A percentile compares a stretch with the other conserved stretches of the same genome.
Conservation (phyloP, 1,139 yeast genomes). For the Yamadazyma triangularis region DNA sequence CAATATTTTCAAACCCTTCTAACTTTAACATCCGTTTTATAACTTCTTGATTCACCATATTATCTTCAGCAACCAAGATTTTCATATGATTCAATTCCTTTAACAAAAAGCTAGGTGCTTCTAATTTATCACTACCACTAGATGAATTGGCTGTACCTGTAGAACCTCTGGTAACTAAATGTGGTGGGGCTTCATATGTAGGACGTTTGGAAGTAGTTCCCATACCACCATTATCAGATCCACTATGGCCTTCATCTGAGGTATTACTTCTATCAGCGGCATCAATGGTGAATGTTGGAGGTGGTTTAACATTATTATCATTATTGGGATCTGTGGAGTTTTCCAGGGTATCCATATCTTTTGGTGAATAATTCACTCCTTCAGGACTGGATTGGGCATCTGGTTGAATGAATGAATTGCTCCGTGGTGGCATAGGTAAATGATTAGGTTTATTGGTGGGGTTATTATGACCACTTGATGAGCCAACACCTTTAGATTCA, state of each 20-base stretch:
- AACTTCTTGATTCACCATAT: slow-evolving; percentile 86
- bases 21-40: slow-evolving; percentile 76
- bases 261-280: slow-evolving; percentile 1
- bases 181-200: slow-evolving; percentile 37
- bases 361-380: not conserved
- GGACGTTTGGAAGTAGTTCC: slow-evolving; percentile 2
- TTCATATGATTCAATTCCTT: slow-evolving; percentile 36
- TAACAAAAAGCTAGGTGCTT: slow-evolving; percentile 13
- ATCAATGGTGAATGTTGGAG: not conserved
- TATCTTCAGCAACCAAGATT: slow-evolving; percentile 92
- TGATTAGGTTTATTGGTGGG: too few species aligned
- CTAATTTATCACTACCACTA: slow-evolving; percentile 16
- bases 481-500: not conserved
- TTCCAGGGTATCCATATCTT: too few species aligned
- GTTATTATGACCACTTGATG: not conserved
- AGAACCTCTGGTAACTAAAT: slow-evolving; percentile 43
- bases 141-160: slow-evolving; percentile 55
- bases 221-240: too few species aligned
- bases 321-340: not conserved
- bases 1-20: slow-evolving; percentile 70
- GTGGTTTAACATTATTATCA: not conserved
- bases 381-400: not conserved
- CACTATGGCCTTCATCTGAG: slow-evolving; percentile 8
- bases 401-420: too few species aligned
- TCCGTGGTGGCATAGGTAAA: too few species aligned